These are phyloP conservation scores for Myriangium duriaei DNA, from an alignment of 2,329 filamentous ascomycete genomes.

Conservation along the genomic window DNA sequence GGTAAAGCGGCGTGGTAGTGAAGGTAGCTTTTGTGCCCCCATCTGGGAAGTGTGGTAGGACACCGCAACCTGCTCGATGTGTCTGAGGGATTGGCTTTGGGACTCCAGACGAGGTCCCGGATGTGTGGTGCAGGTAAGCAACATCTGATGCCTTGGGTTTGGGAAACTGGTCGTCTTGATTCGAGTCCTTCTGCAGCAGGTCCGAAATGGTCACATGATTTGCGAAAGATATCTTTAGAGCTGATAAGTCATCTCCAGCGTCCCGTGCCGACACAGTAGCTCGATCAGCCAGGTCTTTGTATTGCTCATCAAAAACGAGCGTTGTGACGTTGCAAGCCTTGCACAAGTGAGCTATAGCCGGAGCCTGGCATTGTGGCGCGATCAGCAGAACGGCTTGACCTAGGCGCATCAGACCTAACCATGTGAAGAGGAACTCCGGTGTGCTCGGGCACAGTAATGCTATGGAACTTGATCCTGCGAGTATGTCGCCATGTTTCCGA, in stretches of 20 bases:
- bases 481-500: constrained; percentile 12
- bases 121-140: constrained; percentile 52
- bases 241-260: constrained; percentile 11
- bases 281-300: constrained; percentile 22
- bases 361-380: constrained; percentile 36
- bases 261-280: constrained; percentile 15
- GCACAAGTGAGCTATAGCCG: constrained; percentile 43
- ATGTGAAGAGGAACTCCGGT: constrained; percentile 45
- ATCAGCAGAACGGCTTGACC: constrained; percentile 45
- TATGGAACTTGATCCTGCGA: constrained; percentile 24
- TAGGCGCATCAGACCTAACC: constrained; percentile 46
- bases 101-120: constrained; percentile 50
- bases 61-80: constrained; percentile 43
- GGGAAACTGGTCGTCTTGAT: constrained; percentile 2
- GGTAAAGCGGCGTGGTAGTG: constrained; percentile 53
- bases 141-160: constrained; percentile 25
- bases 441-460: constrained; percentile 47
- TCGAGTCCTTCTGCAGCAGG: constrained; percentile 1
- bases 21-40: constrained; percentile 39
- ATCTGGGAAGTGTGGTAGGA: constrained; percentile 37
- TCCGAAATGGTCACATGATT: constrained; percentile 3
- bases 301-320: constrained; percentile 36
- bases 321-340: constrained; percentile 28
- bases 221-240: constrained; percentile 11
- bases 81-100: constrained; percentile 51